A percentile compares a stretch with the other conserved stretches of the same genome.
These are phyloP conservation scores for Diplodia intermedia DNA, from an alignment of 2,329 filamentous ascomycete species.

Conservation along the genomic window DNA sequence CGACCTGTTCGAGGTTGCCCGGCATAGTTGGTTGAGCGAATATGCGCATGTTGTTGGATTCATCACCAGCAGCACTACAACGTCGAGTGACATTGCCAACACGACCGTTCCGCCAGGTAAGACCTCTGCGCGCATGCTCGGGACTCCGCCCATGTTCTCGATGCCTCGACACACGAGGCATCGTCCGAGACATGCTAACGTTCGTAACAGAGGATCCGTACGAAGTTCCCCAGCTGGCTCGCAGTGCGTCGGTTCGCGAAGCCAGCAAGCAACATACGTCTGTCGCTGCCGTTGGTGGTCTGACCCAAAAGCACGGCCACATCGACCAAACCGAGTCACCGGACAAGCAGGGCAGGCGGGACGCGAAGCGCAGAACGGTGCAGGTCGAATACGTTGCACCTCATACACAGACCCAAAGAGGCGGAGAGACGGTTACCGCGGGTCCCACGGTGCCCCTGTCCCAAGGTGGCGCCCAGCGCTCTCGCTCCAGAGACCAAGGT, in stretches of 20 bases:
- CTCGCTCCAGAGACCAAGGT: conserved; percentile 63
- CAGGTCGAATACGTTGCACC: conserved; percentile 98
- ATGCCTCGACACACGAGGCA: background rate
- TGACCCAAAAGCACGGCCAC: conserved; percentile 76
- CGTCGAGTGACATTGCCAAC: conserved; percentile 82
- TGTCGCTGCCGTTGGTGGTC: conserved; percentile 61
- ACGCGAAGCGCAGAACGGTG: conserved; percentile 91
- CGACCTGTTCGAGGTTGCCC: conserved; percentile 94
- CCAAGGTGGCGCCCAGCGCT: conserved; percentile 52
- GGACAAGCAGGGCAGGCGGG: conserved; percentile 72
- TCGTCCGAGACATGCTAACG: conserved; percentile 34
- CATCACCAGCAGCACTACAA: conserved; percentile 94
- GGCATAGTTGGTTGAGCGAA: conserved; percentile 97
- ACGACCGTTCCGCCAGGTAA: conserved; percentile 70
- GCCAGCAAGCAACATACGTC: conserved; percentile 69
- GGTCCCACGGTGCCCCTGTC: conserved; percentile 31
- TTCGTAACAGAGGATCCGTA: conserved; percentile 55
- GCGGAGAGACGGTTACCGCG: conserved; percentile 53
- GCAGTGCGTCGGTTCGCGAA: conserved; percentile 92
- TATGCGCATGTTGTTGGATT: conserved; percentile 96
- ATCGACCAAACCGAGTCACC: conserved; percentile 71
- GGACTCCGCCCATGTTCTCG: background rate
- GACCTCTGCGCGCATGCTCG: conserved; percentile 34
- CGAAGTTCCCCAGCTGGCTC: conserved; percentile 70
- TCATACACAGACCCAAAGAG: conserved; percentile 81